A percentile compares a stretch with the other conserved stretches of the same genome.
phyloP scores from a whole-genome alignment of 1,284 basidiomycete genomes.

The Tremellales sp. region DNA sequence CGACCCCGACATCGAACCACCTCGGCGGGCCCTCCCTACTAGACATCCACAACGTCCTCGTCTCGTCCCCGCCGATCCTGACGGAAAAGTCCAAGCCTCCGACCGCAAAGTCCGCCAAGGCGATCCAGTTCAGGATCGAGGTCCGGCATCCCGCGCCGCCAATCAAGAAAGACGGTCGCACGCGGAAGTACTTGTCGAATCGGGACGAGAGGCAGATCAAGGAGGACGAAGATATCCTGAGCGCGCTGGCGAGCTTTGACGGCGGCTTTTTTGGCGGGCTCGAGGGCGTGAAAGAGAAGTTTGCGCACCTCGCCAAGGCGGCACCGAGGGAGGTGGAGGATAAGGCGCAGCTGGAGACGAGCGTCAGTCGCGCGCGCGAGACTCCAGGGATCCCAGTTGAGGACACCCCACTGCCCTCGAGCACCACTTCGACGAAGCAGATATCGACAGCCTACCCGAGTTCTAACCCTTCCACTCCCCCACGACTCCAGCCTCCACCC shows the following conservation, averaged over 20 bases:
- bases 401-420: too few species aligned
- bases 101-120: not conserved
- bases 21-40: slow-evolving; percentile 18
- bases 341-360: too few species aligned
- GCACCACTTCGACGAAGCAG: too few species aligned
- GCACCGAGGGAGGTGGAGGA: too few species aligned
- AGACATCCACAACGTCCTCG: slow-evolving; percentile 12
- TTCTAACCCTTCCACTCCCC: too few species aligned
- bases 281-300: slow-evolving; percentile 28
- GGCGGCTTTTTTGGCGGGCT: slow-evolving; percentile 36
- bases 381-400: too few species aligned
- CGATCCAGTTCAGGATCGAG: slow-evolving; percentile 19
- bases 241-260: slow-evolving; percentile 21
- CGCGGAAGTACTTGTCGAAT: not conserved
- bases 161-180: not conserved
- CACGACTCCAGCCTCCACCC: too few species aligned
- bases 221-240: slow-evolving; percentile 26
- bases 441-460: too few species aligned
- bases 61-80: not conserved
- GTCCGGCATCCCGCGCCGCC: slow-evolving; percentile 3
- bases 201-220: slow-evolving; percentile 3
- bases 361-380: too few species aligned
- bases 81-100: not conserved
- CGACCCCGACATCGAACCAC: slow-evolving; percentile 3
- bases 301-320: too few species aligned